Evolutionary conservation across 202 grass and related monocot genomes (phyloP).

Genomic region (Panicum hallii): DNA sequence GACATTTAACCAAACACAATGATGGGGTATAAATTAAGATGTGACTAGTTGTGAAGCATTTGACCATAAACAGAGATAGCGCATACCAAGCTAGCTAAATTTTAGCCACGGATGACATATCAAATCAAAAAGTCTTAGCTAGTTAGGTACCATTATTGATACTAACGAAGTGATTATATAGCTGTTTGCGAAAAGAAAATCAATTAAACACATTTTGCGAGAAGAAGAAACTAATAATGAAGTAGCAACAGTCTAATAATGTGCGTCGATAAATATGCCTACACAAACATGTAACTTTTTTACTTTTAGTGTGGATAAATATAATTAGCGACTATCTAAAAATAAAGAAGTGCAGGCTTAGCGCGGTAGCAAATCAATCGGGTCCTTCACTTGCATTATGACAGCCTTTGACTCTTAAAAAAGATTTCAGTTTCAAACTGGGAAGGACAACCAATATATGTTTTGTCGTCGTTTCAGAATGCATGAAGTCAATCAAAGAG

Average conservation of each 20-base stretch:
- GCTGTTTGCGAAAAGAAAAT: not conserved
- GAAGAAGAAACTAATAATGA: not conserved
- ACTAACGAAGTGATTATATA: too few relatives aligned
- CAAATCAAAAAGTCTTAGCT: not conserved
- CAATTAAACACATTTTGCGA: not conserved
- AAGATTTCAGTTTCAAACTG: too few relatives aligned
- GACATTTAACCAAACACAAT: slow-evolving; percentile 18
- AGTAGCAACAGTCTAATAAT: not conserved
- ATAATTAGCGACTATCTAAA: not conserved
- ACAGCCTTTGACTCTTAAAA: too few relatives aligned
- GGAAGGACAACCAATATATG: too few relatives aligned
- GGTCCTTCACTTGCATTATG: too few relatives aligned
- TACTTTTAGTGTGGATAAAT: not conserved
- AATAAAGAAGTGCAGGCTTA: too few relatives aligned
- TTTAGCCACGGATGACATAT: not conserved
- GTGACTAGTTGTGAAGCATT: not conserved
- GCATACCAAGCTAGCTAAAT: not conserved
- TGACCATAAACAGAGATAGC: not conserved
- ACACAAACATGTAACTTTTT: too few relatives aligned
- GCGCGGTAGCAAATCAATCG: too few relatives aligned
- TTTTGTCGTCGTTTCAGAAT: too few relatives aligned
- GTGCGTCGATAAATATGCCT: not conserved
- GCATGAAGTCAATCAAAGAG: too few relatives aligned
- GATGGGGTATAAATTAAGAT: not conserved
- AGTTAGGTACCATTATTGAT: not conserved